These are phyloP conservation scores for Lenzites betulinus DNA, from an alignment of 768 basidiomycete species.

Conservation along the genomic window DNA sequence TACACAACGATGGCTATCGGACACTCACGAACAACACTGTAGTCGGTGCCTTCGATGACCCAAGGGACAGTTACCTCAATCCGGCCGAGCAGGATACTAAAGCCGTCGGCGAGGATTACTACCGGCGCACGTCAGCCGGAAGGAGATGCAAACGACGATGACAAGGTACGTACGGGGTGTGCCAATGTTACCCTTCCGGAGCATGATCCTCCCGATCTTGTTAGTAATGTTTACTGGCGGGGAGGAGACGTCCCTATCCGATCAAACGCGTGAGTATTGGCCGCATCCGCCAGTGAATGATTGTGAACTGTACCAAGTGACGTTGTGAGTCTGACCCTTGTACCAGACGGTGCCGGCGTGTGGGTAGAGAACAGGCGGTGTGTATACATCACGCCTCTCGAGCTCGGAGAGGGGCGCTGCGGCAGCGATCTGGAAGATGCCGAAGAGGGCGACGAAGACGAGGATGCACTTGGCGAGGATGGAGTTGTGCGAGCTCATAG, in stretches of 20 bases:
- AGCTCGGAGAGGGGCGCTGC: slow-evolving; percentile 7
- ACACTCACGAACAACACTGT: slow-evolving; percentile 44
- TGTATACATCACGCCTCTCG: slow-evolving; percentile 21
- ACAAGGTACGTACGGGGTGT: slow-evolving; percentile 28
- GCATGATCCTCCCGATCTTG: slow-evolving; percentile 17
- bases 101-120: slow-evolving; percentile 39
- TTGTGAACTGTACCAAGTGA: slow-evolving; percentile 29
- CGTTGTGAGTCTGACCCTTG: slow-evolving; percentile 23
- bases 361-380: slow-evolving; percentile 22
- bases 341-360: slow-evolving; percentile 24
- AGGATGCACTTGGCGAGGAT: slow-evolving; percentile 2
- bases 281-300: too few species aligned
- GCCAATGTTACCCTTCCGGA: slow-evolving; percentile 29
- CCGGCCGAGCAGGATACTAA: slow-evolving; percentile 38
- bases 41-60: slow-evolving; percentile 33
- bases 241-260: slow-evolving; percentile 37
- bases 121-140: neutral
- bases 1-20: neutral
- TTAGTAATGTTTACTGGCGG: slow-evolving; percentile 44
- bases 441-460: slow-evolving; percentile 6
- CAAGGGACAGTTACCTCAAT: slow-evolving; percentile 40
- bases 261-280: too few species aligned
- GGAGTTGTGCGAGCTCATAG: slow-evolving; percentile 16
- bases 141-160: neutral
- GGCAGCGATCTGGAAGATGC: slow-evolving; percentile 14